Base-by-base conservation (phyloP, 495 filamentous ascomycete genomes). In the Articulospora tetracladia region DNA sequence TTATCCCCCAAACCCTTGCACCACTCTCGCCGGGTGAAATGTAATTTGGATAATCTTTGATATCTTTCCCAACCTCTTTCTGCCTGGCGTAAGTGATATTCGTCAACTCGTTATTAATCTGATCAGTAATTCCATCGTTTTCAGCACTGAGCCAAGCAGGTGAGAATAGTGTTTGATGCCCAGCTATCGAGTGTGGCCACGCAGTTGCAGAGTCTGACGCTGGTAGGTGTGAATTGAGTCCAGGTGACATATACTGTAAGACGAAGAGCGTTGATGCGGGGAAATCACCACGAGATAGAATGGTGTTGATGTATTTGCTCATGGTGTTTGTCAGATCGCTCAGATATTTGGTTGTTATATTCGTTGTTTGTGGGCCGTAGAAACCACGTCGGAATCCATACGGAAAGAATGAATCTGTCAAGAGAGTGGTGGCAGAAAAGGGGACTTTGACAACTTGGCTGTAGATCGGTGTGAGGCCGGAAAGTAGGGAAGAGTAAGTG, bases 141-240 rank as follows among this genome's bases (percentile, higher is more conserved):
- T 3, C 11, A 50, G 20, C 23, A 25, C 11, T 6, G 11, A 17
- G 17, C 47, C 47, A 50, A 25, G 47, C 47, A 6, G 47, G 47
- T 10, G 47, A 50, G 47, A 50, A 50, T 2, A 50, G 47, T 22
- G 47, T 50, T 50, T 50, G 47, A 25, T 50, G 47, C 23, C 47
- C 47, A 17, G 22, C 47, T 8, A 50, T 22, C 2, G 47, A 4
- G 47, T 50, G 47, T n/a, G 47, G 47, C 47, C 47, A 50, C 6
- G 47, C 19, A 25, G 47, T 50, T 17, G 4, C 47, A 3, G 19
- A 25, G 17, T 50, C 25, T 8, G 47, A 50, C 3, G 25, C 10
- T 12, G 47, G 47, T 3, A 50, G 47, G 25, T 50, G 47, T 7
- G 20, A 24, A 22, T 50, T 50, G 6, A 50, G 23, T 4, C 47